Evolutionary conservation across 805 yeast species (phyloP), one percentile per base, ranked within the genome.

Genomic region (Kockiozyma suomiensis): DNA sequence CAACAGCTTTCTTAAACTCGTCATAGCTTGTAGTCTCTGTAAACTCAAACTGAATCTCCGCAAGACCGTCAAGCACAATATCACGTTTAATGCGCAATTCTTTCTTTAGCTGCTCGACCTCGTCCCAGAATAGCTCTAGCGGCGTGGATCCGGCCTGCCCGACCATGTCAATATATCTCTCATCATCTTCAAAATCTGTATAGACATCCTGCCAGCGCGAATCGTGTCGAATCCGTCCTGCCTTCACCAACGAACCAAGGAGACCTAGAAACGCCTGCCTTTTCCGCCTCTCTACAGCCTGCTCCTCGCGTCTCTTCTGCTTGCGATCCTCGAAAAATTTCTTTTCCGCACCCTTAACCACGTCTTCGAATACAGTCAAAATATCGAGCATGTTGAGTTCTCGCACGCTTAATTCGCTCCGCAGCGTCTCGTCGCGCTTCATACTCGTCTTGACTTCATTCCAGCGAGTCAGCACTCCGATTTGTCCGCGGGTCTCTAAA

Each of bases 131-230:
- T 42, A 88, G 73, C 64, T 90, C 96, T 43, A 85, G 69, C 0
- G 96, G 87, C 0, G 85, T 80, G 0, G 97, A 90, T 0, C 97
- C 96, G 47, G 81, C 78, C 55, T 91, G 79, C 0, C 96, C 96
- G 58, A 90, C 78, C 38, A 90, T 64, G 23, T 79, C 82, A 15
- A 81, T 68, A 69, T 87, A 90, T 15, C 82, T 74, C 48, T 76
- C 77, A 61, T 86, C 87, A 33, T 81, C 80, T 59, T 82, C 82
- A 0, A 90, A 67, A 4, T 69, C 60, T 0, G 79, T 75, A 43
- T 82, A 78, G 1, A 88, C 68, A 25, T 85, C 86, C 50, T 72
- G 74, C 85, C 96, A 90, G 52, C 73, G 76, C 1, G 87, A 76
- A 57, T 80, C 80, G 1, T 87, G 84, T 6, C 72, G 71, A 26